Base-by-base conservation (phyloP, 1,139 yeast species). In the Debaryomycetaceae sp. region DNA sequence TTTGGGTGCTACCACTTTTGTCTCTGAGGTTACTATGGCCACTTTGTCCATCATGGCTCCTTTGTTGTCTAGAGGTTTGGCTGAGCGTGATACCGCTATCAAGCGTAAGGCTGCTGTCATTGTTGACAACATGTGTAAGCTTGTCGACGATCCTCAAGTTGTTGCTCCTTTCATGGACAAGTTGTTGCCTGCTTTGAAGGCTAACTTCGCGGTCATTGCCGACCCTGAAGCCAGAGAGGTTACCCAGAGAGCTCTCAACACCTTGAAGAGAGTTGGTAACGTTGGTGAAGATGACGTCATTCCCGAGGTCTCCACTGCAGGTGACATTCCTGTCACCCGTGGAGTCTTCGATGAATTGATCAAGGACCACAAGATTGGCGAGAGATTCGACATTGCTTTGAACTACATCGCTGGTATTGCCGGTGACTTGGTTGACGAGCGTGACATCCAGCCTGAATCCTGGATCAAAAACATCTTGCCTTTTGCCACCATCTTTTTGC, bases 161-260 rank as follows among this genome's bases (percentile, higher is more conserved):
- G 95, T 91, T 72, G 97, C 97, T 75, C 98, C 98, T 53, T 91
- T 91, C 83, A 75, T 91, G 84, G 73, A 75, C 69, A 84, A 82
- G 64, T 80, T 91, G 61, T 83, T 86, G 75, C 98, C 98, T 64
- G 86, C 96, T 58, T 78, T 91, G 68, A 85, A 86, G 80, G 65
- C 79, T 63, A 91, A 91, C 85, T 79, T 81, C 72, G 70, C 84
- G 60, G 86, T 85, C 74, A 86, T 91, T 73, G 98, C 98, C 63
- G 98, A 91, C 71, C 98, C 98, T 61, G 98, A 91, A 75, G 98
- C 97, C 51, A 93, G 98, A 78, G 93, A 84, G 46, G 97, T 91
- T 60, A 91, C 98, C 55, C 74, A 77, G 60, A 89, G 97, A 76
- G 98, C 95, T 58, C 78, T 91, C 70, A 82, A 72, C 82, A 91